Percentiles rank a stretch among this genome's conserved stretches.
phyloP scores from a whole-genome alignment of 257 asterid species.

The Paulownia fortunei region DNA sequence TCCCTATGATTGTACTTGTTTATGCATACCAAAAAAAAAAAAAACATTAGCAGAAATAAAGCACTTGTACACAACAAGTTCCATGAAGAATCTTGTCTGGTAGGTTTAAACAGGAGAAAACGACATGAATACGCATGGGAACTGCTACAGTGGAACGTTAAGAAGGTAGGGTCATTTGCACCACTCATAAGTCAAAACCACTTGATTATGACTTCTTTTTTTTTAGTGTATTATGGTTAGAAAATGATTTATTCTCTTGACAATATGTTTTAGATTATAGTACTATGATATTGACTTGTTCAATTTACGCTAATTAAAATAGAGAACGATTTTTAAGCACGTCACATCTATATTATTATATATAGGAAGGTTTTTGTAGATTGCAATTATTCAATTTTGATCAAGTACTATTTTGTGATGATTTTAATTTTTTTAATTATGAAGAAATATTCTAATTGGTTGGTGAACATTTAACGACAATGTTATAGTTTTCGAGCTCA shows the following conservation, averaged over 20 bases:
- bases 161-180: not conserved
- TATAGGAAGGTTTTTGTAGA: too few relatives aligned
- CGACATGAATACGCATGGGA: not conserved
- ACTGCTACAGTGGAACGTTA: conserved; percentile 18
- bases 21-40: not conserved
- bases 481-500: too few relatives aligned
- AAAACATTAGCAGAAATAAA: not conserved
- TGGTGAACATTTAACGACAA: too few relatives aligned
- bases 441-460: too few relatives aligned
- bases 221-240: not conserved
- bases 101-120: not conserved
- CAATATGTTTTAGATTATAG: too few relatives aligned
- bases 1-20: not conserved
- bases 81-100: conserved; percentile 20
- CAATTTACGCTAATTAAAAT: not conserved
- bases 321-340: not conserved
- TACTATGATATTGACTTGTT: not conserved
- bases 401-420: too few relatives aligned
- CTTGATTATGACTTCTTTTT: not conserved
- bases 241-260: not conserved
- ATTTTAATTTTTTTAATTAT: too few relatives aligned
- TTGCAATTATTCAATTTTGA: too few relatives aligned
- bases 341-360: not conserved
- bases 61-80: conserved; percentile 32
- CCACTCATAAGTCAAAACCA: not conserved